Percentiles rank a stretch among this genome's conserved stretches.
phyloP scores from a whole-genome alignment of 306 rosid species.

The Medicago arabica region DNA sequence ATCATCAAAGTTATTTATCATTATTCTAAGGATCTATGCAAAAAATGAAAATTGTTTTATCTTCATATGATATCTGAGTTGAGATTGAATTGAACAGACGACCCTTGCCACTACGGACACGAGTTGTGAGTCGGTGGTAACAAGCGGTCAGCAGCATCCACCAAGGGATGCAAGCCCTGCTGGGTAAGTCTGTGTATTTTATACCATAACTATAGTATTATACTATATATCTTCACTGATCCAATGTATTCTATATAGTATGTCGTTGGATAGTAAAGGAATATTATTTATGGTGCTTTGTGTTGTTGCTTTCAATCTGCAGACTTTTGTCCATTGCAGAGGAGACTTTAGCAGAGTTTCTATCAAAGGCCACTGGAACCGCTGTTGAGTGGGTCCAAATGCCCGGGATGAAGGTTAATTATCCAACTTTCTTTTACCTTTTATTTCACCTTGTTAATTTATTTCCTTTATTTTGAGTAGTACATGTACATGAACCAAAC shows the following conservation, averaged over 20 bases:
- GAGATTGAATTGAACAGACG: slow-evolving; percentile 50
- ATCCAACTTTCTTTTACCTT: neutral
- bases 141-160: slow-evolving; percentile 96
- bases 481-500: neutral
- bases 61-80: neutral
- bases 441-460: neutral
- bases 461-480: neutral
- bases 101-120: slow-evolving; percentile 88
- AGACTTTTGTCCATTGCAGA: slow-evolving; percentile 99
- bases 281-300: slow-evolving; percentile 28
- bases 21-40: neutral
- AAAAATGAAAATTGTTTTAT: neutral
- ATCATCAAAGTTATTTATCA: neutral
- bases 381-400: slow-evolving; percentile 99
- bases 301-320: slow-evolving; percentile 44
- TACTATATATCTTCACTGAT: neutral
- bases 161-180: slow-evolving; percentile 99
- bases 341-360: slow-evolving; percentile 99
- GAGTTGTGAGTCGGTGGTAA: slow-evolving; percentile 97
- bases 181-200: slow-evolving; percentile 63
- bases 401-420: slow-evolving; percentile 99
- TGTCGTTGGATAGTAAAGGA: neutral
- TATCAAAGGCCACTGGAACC: slow-evolving; percentile 99
- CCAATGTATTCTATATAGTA: no score
- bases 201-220: neutral